Base-by-base conservation (phyloP, 495 filamentous ascomycete species). In the Hyphodiscus hymeniophilus region DNA sequence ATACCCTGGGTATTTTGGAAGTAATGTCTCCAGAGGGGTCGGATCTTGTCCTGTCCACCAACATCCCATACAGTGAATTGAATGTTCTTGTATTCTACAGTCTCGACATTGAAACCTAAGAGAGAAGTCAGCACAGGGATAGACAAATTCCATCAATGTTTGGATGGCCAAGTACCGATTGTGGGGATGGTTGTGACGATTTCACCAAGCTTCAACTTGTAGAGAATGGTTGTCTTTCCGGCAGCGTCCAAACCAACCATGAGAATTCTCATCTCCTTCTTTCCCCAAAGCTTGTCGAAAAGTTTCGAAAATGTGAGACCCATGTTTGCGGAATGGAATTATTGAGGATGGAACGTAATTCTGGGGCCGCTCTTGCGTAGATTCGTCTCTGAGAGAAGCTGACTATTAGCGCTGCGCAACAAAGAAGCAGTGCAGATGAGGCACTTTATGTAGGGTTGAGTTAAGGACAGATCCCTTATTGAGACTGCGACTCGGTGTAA, bases 51-150 rank as follows among this genome's bases (percentile, higher is more conserved):
- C 78, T 99, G 92, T 65, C 92, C 92, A 77, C 92, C 92, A 64
- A 99, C 92, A 81, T 99, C 92, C 92, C 92, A 99, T 68, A 99
- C 92, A 66, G 92, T 99, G 76, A 99, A 99, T 67, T 95, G 90
- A 68, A 99, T 96, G 80, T 99, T 97, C 82, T 95, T 95, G 77
- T 97, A 99, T 67, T 96, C 94, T 70, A 99, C 94, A 36, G 92
- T 97, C 80, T 99, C 92, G 67, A 99, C 92, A 77, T 99, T 99
- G 80, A 99, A 99, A 57, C 92, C 92, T 95, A 40, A 36, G n/a
- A 40, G 7, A 1, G 31, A 43, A 31, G 31, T 55, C 35, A 52
- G 45, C 32, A 35, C 13, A 15, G 23, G 17, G 30, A 40, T 18
- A 5, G 23, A 42, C 0, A 23, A 15, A 13, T 24, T 23, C 13